phyloP scores from a whole-genome alignment of 1,139 yeast species.

The Hemisphaericaspora subhashii region DNA sequence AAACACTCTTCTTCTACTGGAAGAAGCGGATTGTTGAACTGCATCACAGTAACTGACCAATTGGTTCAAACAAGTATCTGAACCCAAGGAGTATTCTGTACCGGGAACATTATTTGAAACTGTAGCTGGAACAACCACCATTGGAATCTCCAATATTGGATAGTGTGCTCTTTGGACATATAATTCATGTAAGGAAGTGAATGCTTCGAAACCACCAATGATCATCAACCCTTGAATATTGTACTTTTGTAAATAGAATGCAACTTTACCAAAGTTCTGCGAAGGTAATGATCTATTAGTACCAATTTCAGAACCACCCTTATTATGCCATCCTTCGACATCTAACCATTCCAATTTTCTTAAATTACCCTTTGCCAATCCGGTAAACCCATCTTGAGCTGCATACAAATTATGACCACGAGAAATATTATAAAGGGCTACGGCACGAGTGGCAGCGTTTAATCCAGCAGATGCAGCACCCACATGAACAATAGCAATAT shows the following conservation, averaged over 20 bases:
- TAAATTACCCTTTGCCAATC: constrained; percentile 77
- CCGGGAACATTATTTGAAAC: constrained; percentile 98
- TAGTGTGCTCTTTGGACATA: constrained; percentile 69
- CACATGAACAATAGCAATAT: constrained; percentile 81
- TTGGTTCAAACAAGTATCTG: constrained; percentile 91
- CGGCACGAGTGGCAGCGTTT: constrained; percentile 90
- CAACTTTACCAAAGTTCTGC: constrained; percentile 82
- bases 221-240: constrained; percentile 81
- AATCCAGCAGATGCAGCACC: constrained; percentile 98
- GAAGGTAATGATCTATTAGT: constrained; percentile 88
- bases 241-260: constrained; percentile 85
- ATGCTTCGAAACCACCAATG: constrained; percentile 96
- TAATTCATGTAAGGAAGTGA: constrained; percentile 76
- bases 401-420: constrained; percentile 88
- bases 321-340: constrained; percentile 85
- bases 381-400: constrained; percentile 90
- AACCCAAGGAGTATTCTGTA: constrained; percentile 89
- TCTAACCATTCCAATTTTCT: constrained; percentile 79
- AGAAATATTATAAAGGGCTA: constrained; percentile 86
- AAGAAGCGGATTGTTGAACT: constrained; percentile 91
- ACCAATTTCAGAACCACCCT: constrained; percentile 95
- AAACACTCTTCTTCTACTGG: constrained; percentile 91
- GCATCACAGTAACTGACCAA: constrained; percentile 92
- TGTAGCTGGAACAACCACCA: constrained; percentile 92
- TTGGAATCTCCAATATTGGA: constrained; percentile 91